Base-by-base conservation (phyloP, 176 grass and related monocot species). In the Carex kokanica region DNA sequence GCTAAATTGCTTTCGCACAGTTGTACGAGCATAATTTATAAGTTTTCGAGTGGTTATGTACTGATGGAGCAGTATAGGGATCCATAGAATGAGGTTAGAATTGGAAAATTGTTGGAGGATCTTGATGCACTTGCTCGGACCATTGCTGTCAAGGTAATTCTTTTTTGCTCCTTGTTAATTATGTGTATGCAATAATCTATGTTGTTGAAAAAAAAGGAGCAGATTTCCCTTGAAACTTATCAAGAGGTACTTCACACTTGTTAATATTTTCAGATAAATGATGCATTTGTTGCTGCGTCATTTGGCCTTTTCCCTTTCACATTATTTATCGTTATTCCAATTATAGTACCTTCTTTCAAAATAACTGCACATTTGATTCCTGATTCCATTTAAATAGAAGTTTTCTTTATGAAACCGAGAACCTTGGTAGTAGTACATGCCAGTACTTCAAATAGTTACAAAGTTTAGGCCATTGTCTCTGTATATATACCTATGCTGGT, bases 141-240 rank as follows among this genome's bases (percentile, higher is more conserved):
- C 27, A 27, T 27, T 27, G 27, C 27, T 27, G 27, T 27, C 27
- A 27, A 27, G 27, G n/a, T n/a, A n/a, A n/a, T n/a, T n/a, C n/a
- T n/a, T n/a, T n/a, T n/a, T n/a, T n/a, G n/a, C n/a, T n/a, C 24
- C 24, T 25, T 25, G 24, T 25, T 25, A 25, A 25, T 25, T 25
- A 25, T 25, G 24, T 25, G 24, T 25, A 25, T 25, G 24, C 24
- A 25, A 25, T 25, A 32, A 32, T 32, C 31, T 32, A 32, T 32
- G 31, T 32, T 32, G 31, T 25, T 25, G 24, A 25, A 32, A 32
- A 79, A 17, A 62, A 87, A 63, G 51, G 85, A 90, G 53, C 81
- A 54, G 59, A 83, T 92, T 55, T 88, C 90, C 68, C 45, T 89
- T 20, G 82, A 92, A 89, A 78, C n/a, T 85, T 92, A 89, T 56